Percentiles rank a stretch among this genome's conserved stretches.
These are phyloP conservation scores for Trichoderma guizhouense DNA, from an alignment of 2,329 filamentous ascomycete genomes.

Conservation along the genomic window DNA sequence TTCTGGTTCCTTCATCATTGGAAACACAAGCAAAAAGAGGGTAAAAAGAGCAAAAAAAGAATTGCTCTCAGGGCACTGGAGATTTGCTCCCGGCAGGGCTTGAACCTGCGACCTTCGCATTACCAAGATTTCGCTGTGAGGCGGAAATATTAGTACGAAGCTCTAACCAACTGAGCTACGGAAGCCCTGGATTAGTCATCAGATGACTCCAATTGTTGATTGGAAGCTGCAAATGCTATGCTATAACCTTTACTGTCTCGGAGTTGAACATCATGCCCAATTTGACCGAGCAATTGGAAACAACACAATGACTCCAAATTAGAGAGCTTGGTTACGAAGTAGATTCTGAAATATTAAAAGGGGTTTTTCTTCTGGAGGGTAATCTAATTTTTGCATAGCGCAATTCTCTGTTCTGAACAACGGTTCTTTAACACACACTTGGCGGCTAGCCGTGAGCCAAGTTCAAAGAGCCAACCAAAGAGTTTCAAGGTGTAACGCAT, in stretches of 20 bases:
- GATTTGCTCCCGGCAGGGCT: slow-evolving; percentile 21
- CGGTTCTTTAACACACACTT: no score
- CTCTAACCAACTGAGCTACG: slow-evolving; percentile 21
- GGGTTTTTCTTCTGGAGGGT: no score
- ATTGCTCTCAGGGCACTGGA: background rate
- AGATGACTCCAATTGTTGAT: background rate
- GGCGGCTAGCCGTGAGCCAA: no score
- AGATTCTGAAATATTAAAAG: no score
- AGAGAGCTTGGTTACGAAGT: no score
- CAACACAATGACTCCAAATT: no score
- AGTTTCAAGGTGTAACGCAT: no score
- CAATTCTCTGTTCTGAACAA: no score
- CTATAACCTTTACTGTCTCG: background rate
- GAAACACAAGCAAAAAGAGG: background rate
- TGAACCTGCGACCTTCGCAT: slow-evolving; percentile 22
- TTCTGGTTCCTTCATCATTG: background rate
- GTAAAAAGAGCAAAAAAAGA: slow-evolving; percentile 13
- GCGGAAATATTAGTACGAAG: slow-evolving; percentile 18
- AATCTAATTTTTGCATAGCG: no score
- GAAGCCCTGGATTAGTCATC: slow-evolving; percentile 3
- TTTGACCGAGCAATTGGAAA: background rate
- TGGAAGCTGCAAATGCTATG: background rate
- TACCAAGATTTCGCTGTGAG: slow-evolving; percentile 10
- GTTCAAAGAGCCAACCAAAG: no score
- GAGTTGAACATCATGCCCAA: background rate